These are phyloP conservation scores for Hypoxylon sp. DNA, from an alignment of 2,329 filamentous ascomycete genomes.

Conservation along the genomic window DNA sequence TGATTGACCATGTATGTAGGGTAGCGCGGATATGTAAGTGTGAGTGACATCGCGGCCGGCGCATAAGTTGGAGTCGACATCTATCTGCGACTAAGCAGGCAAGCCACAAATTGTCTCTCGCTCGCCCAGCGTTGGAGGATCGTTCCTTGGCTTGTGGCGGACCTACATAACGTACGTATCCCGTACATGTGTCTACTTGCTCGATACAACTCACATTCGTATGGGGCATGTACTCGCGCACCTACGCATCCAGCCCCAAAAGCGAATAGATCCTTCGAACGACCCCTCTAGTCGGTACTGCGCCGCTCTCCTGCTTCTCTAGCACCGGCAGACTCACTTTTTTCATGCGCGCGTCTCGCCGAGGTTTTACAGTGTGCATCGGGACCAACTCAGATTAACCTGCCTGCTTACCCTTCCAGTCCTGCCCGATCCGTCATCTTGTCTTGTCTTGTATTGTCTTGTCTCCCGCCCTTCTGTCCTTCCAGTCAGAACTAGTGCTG, in stretches of 20 bases:
- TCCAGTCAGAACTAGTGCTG: background rate
- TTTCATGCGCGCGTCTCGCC: slow-evolving; percentile 15
- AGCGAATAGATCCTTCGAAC: slow-evolving; percentile 39
- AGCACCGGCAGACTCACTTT: slow-evolving; percentile 34
- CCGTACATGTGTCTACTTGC: slow-evolving; percentile 25
- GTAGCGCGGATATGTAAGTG: slow-evolving; percentile 16
- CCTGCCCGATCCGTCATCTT: slow-evolving; percentile 12
- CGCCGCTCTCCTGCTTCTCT: slow-evolving; percentile 39
- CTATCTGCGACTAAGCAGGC: slow-evolving; percentile 25
- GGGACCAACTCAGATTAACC: background rate
- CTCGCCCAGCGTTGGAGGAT: slow-evolving; percentile 31
- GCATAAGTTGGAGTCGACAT: slow-evolving; percentile 22
- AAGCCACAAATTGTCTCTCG: slow-evolving; percentile 21
- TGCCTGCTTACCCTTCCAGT: slow-evolving; percentile 12
- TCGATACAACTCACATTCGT: slow-evolving; percentile 25
- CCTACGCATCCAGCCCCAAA: slow-evolving; percentile 5
- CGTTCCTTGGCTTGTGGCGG: slow-evolving; percentile 24
- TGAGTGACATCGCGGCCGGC: slow-evolving; percentile 32
- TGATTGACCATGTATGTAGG: slow-evolving; percentile 19
- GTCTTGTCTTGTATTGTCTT: background rate
- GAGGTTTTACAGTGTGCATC: slow-evolving; percentile 11
- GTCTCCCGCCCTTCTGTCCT: slow-evolving; percentile 1
- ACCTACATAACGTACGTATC: background rate
- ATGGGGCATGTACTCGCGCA: slow-evolving; percentile 18
- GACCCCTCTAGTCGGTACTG: slow-evolving; percentile 23